Conservation (phyloP, 352 stramenopile genomes). For the Phytophthora aleatoria region DNA sequence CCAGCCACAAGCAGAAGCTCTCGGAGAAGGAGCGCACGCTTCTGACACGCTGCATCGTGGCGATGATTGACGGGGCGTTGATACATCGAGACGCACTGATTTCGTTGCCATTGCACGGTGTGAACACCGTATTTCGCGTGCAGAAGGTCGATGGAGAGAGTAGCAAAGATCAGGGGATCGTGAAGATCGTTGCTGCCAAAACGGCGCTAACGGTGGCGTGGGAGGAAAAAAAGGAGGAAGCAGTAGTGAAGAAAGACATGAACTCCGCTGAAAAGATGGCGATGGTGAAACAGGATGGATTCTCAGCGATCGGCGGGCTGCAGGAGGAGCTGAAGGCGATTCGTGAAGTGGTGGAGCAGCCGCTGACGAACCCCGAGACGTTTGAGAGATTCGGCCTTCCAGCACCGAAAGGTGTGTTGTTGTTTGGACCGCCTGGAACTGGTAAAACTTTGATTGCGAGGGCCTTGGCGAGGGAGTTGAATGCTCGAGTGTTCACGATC, state of each 20-base stretch:
- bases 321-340: conserved; percentile 94
- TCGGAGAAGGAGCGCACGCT: conserved; percentile 65
- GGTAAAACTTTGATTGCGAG: conserved; percentile 96
- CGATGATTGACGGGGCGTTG: conserved; percentile 71
- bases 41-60: conserved; percentile 57
- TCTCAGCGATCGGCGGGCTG: conserved; percentile 84
- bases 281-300: conserved; percentile 48
- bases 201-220: conserved; percentile 38
- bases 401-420: conserved; percentile 93
- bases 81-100: conserved; percentile 57
- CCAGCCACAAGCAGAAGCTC: conserved; percentile 29
- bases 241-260: background rate
- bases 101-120: conserved; percentile 64
- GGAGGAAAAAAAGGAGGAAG: conserved; percentile 16
- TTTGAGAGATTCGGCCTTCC: conserved; percentile 95
- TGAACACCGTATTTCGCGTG: conserved; percentile 60
- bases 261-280: background rate
- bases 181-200: conserved; percentile 29
- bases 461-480: conserved; percentile 92
- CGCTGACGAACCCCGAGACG: conserved; percentile 92
- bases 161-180: conserved; percentile 19
- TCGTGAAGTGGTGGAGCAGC: conserved; percentile 96
- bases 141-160: conserved; percentile 23
- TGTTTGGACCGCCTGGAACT: conserved; percentile 96
- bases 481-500: conserved; percentile 94